Evolutionary conservation across 495 filamentous ascomycete genomes (phyloP).

Genomic region (Coniosporium apollinis): DNA sequence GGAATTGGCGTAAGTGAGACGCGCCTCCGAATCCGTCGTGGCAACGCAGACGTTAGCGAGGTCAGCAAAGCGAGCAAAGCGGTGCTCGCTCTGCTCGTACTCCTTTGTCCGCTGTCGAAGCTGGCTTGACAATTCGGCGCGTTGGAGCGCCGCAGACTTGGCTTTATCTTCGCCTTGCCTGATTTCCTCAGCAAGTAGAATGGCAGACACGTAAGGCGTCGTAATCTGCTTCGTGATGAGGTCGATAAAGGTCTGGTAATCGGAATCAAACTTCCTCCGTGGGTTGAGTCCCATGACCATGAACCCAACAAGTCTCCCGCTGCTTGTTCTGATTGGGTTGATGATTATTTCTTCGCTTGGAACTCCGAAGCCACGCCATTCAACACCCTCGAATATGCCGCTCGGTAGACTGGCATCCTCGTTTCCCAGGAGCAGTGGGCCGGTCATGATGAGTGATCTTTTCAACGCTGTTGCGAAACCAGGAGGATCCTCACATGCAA

Average conservation of each 20-base stretch:
- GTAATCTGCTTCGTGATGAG: neutral
- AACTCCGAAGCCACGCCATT: neutral
- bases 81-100: neutral
- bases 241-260: slow-evolving; percentile 7
- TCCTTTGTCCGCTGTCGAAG: neutral
- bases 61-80: neutral
- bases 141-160: neutral
- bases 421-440: neutral
- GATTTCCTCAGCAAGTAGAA: neutral
- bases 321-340: neutral
- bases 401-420: neutral
- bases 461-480: neutral
- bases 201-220: neutral
- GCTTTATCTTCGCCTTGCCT: neutral
- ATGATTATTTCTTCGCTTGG: neutral
- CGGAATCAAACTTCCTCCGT: slow-evolving; percentile 9
- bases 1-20: neutral
- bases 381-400: neutral
- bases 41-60: neutral
- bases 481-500: no score
- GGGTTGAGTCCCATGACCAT: slow-evolving; percentile 13
- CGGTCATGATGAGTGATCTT: neutral
- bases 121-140: neutral
- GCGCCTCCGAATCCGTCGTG: neutral
- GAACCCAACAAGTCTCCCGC: slow-evolving; percentile 6